Conservation (phyloP, 1,139 yeast genomes). For the Geotrichum bryndzae region DNA sequence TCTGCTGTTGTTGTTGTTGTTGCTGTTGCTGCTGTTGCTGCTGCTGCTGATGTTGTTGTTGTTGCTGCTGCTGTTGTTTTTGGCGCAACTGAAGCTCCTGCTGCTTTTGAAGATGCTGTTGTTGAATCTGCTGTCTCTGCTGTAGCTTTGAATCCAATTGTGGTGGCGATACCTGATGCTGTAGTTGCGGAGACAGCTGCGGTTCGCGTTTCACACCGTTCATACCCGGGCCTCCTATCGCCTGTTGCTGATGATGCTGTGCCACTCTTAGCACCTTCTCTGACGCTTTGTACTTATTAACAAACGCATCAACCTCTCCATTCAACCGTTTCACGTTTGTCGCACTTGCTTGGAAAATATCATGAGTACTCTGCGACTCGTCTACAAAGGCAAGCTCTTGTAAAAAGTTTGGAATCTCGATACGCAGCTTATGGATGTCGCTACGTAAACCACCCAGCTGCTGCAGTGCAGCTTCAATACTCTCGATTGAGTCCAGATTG, state of each 20-base stretch:
- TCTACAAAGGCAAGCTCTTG: conserved; percentile 25
- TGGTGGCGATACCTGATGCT: not conserved
- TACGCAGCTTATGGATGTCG: conserved; percentile 22
- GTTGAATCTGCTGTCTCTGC: not conserved
- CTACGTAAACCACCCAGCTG: not conserved
- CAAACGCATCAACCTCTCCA: conserved; percentile 17
- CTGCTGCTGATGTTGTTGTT: not conserved
- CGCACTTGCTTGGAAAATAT: conserved; percentile 15
- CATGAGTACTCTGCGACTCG: conserved; percentile 21
- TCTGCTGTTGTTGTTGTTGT: not conserved
- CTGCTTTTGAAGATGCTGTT: not conserved
- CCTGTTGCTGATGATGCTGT: not conserved
- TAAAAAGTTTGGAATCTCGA: conserved; percentile 23
- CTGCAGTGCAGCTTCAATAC: conserved; percentile 6
- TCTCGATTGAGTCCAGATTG: conserved; percentile 7
- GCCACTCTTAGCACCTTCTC: not conserved
- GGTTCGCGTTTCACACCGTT: not conserved
- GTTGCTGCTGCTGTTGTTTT: not conserved
- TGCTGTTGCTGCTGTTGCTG: conserved; percentile 1
- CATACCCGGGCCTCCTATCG: not conserved
- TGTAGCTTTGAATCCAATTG: not conserved
- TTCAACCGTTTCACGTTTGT: conserved; percentile 16
- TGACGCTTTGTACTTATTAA: not conserved
- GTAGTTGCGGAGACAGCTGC: not conserved
- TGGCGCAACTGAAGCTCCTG: not conserved